Evolutionary conservation across 2,329 filamentous ascomycete species (phyloP), one percentile per base, ranked within the genome.

Genomic region (Intubia oerlemansii): DNA sequence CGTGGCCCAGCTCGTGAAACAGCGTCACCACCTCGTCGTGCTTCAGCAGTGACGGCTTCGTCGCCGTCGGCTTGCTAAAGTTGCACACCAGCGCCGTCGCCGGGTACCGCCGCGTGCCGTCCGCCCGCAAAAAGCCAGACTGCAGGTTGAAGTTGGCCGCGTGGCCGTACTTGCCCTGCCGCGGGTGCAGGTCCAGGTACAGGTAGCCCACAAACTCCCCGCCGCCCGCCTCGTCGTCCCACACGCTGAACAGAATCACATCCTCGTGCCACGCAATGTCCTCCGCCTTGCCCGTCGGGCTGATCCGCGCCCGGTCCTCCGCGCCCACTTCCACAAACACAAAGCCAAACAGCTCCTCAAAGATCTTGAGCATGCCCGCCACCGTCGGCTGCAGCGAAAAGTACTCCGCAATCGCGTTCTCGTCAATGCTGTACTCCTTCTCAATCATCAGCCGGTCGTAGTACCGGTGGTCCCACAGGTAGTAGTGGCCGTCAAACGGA

Each of bases 141-240:
- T 80, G 70, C 2, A 88, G 50, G 48, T 72, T 78, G 55, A 88
- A 85, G 56, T 85, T 85, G 42, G 79, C 79, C 5, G 79, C 78
- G 43, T 85, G 79, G 11, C 75, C 72, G 46, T 85, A 85, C 49
- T 88, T 88, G 48, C 80, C 78, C 40, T 70, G 68, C 21, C 79
- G 65, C 2, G 78, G 78, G 48, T 80, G 75, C 13, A 85, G 59
- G 48, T 88, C 79, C 10, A 88, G 63, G 48, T 85, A 85, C 16
- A 88, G 59, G 45, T 85, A 88, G 23, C 79, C 79, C 6, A 79
- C 71, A 42, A 88, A 88, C 20, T 58, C 66, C 28, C 62, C 57
- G 11, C 77, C 78, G 39, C 76, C 70, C 2, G 58, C 59, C 34
- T 68, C 64, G 36, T 84, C 74, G 41, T 88, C 66, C 76, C 79